Evolutionary conservation across 2,329 filamentous ascomycete species (phyloP), one percentile per base, ranked within the genome.

Genomic region (Colletotrichum musae): DNA sequence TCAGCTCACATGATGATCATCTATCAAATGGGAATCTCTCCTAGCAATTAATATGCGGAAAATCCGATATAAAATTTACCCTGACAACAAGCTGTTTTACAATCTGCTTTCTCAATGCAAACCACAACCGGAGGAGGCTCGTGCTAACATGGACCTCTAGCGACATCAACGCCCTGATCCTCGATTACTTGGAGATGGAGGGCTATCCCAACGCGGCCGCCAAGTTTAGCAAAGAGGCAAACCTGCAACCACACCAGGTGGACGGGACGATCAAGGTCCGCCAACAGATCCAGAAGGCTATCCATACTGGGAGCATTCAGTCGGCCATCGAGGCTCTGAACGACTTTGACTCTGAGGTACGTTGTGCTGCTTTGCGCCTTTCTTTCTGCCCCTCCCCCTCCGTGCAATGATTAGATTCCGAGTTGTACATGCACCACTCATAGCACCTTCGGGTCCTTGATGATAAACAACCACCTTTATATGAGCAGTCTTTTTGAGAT

Each of bases 11-110:
- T 90, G 86, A 97, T 97, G 95, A 97, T 93, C 86, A 87, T 84
- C 84, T 91, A 91, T 93, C 92, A 72, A 97, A 97, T 99, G 96
- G 96, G 96, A 99, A 99, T 99, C 96, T 99, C 97, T 99, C 96
- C 93, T 94, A 98, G 93, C 88, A 87, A 89, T 85, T 84, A 69
- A 80, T 83, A 88, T 99, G 96, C 93, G 92, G 96, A 99, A 91
- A 94, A 91, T 82, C 86, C 84, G 87, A 91, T 93, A 79, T 80
- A 76, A 91, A 93, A 90, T 91, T 90, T 92, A 90, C 90, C 84
- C 88, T 87, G 91, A 79, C 61, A 69, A 63, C 26, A 36, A 63
- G n/a, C 41, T 66, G 47, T 51, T 64, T 54, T 32, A 62, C 41
- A 39, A 47, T 4, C 47, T 58, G 15, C 12, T 66, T 54, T 70